Evolutionary conservation across 768 basidiomycete genomes (phyloP), one percentile per base, ranked within the genome.

Genomic region (Russula abietina): DNA sequence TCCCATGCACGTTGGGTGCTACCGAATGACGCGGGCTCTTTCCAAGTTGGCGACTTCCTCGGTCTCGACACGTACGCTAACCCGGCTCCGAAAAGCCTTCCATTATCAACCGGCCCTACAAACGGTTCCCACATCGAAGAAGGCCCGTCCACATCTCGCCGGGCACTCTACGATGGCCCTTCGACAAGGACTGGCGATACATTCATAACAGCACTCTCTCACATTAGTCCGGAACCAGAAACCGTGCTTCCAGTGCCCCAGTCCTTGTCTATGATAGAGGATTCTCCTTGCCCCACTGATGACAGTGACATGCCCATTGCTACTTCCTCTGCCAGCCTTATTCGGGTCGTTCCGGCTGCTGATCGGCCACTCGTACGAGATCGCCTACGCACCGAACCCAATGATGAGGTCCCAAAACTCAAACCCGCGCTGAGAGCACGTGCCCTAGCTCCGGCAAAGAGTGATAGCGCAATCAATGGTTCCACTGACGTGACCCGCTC

Each of bases 11-110:
- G 48, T 17, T 68, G 65, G 67, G 54, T 66, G 33, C 49, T 65
- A 12, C 76, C 74, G 24, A 91, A 88, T 88, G 79, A 88, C 32
- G 89, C 91, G 30, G 78, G 78, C 26, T 89, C 84, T 62, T 93
- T 93, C 65, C 87, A 90, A 69, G 77, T 93, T 41, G 91, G 91
- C 3, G 79, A 79, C n/a, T 79, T 93, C 64, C 75, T 91, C 41
- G 91, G 89, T 12, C 79, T 91, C 55, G 81, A 84, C 64, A 74
- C 88, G 36, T 74, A 86, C 54, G 75, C 80, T 49, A 75, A 75
- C 50, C 70, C 70, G 43, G 69, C 68, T 7, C 60, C 62, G n/a
- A 41, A 41, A 24, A 65, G 53, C 56, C 28, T 28, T 10, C 62
- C 7, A 24, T n/a, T 11, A 7, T 22, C 43, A 49, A 43, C 55